Evolutionary conservation across 2,329 filamentous ascomycete genomes (phyloP).

Genomic region (Ophiostoma fasciatum): DNA sequence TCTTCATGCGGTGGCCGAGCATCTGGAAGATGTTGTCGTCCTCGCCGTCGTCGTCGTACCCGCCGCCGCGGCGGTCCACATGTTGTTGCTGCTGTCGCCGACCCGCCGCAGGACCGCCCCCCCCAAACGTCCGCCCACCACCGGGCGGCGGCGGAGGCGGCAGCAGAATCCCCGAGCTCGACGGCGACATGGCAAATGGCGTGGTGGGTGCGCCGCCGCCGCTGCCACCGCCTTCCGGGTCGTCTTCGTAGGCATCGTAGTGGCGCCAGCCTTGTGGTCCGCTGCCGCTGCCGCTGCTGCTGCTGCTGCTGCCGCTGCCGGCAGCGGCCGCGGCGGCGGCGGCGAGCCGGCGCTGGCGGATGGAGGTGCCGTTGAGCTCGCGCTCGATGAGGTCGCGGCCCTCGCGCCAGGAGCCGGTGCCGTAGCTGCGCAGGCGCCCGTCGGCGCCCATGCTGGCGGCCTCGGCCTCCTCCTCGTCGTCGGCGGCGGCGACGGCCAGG

Average conservation of each 20-base stretch:
- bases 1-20: constrained; percentile 73
- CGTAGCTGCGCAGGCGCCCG: constrained; percentile 44
- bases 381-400: constrained; percentile 81
- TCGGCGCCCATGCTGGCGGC: constrained; percentile 41
- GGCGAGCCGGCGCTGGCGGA: constrained; percentile 33
- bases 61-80: constrained; percentile 2
- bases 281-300: no score
- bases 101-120: neutral
- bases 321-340: constrained; percentile 14
- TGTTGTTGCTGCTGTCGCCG: neutral
- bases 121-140: constrained; percentile 16
- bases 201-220: constrained; percentile 22
- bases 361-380: constrained; percentile 54
- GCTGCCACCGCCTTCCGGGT: constrained; percentile 2
- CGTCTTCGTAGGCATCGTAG: constrained; percentile 2
- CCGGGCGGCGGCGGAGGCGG: constrained; percentile 3
- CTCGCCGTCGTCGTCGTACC: constrained; percentile 38
- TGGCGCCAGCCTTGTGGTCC: constrained; percentile 23
- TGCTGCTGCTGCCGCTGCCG: constrained; percentile 17
- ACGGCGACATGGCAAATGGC: constrained; percentile 28
- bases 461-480: constrained; percentile 55
- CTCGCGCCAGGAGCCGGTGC: constrained; percentile 78
- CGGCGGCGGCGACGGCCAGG: constrained; percentile 65
- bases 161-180: constrained; percentile 10
- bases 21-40: constrained; percentile 74